phyloP scores from a whole-genome alignment of 805 yeast genomes.

The Candida nitratophila region DNA sequence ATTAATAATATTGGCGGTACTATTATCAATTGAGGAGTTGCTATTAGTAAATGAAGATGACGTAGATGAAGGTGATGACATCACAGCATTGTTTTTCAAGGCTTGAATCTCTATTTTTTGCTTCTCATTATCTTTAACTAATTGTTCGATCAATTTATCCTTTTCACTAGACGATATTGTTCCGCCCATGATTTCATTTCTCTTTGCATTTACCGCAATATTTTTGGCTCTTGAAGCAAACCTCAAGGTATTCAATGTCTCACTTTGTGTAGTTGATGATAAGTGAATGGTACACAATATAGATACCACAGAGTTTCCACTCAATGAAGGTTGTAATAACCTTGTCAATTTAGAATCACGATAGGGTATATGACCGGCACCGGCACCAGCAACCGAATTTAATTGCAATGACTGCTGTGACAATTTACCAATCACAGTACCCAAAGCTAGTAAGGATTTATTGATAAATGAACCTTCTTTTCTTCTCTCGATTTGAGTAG shows the following conservation, averaged over 20 bases:
- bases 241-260: conserved; percentile 78
- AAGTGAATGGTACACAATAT: conserved; percentile 83
- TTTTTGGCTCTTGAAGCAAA: conserved; percentile 94
- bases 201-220: conserved; percentile 60
- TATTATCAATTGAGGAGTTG: neutral
- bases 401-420: conserved; percentile 21
- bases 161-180: conserved; percentile 26
- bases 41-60: neutral
- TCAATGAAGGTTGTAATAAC: conserved; percentile 82
- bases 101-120: conserved; percentile 47
- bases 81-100: conserved; percentile 18
- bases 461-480: conserved; percentile 93
- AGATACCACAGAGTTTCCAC: conserved; percentile 79
- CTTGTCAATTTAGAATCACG: conserved; percentile 91
- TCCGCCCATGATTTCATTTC: conserved; percentile 29
- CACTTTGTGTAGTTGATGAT: conserved; percentile 53
- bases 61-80: neutral
- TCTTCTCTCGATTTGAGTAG: conserved; percentile 68
- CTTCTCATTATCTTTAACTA: conserved; percentile 52
- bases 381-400: conserved; percentile 20
- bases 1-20: conserved; percentile 1
- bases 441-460: conserved; percentile 81
- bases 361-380: conserved; percentile 66
- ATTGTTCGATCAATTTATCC: conserved; percentile 46
- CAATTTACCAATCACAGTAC: conserved; percentile 85